These are phyloP conservation scores for Podaxis sp. DNA, from an alignment of 768 basidiomycete genomes.

Conservation along the genomic window DNA sequence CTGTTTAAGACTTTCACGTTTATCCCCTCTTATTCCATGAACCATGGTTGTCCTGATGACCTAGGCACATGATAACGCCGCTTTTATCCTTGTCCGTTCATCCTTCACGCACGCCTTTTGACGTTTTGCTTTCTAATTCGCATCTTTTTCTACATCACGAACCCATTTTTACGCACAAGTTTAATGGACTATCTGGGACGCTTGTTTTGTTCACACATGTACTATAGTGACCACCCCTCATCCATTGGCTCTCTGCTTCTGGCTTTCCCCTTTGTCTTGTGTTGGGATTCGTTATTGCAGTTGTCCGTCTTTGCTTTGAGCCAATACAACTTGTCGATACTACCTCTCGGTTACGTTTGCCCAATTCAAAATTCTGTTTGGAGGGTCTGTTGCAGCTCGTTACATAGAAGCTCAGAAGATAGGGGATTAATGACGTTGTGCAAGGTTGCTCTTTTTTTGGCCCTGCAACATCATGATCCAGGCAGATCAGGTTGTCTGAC, in stretches of 20 bases:
- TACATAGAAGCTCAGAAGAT: not conserved
- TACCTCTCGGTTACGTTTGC: not conserved
- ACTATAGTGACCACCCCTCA: not conserved
- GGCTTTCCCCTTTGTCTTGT: not conserved
- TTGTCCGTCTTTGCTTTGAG: not conserved
- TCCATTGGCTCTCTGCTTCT: not conserved
- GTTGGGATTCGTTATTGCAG: constrained; percentile 1
- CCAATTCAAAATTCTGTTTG: not conserved
- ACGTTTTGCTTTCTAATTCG: constrained; percentile 3
- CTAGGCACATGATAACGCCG: not conserved
- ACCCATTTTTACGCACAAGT: constrained; percentile 6
- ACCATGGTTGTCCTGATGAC: not conserved
- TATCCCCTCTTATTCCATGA: not conserved
- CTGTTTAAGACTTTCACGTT: not conserved
- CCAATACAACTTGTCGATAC: constrained; percentile 5
- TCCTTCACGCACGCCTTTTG: not conserved
- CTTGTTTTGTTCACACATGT: constrained; percentile 11
- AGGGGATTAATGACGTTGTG: no score
- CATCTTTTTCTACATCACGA: constrained; percentile 7
- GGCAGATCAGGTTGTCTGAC: no score
- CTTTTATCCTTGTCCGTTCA: not conserved
- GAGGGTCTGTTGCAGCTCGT: constrained; percentile 1
- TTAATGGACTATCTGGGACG: not conserved
- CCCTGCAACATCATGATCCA: no score
- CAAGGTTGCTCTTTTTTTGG: no score